Base-by-base conservation (phyloP, 306 rosid genomes). In the Vigna nakashimae region DNA sequence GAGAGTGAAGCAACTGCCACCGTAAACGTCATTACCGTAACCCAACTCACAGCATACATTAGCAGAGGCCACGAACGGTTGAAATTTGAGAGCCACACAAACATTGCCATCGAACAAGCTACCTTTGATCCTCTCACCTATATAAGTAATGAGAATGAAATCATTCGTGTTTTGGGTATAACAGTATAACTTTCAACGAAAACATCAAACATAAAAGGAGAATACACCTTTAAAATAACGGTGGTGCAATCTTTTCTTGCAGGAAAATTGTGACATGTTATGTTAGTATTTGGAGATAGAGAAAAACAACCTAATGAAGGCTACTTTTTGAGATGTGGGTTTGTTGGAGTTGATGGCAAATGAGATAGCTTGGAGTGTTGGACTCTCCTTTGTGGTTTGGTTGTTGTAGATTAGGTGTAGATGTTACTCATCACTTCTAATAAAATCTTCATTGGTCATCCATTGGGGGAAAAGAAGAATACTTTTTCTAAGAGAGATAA, bases 1-100 rank as follows among this genome's bases (percentile, higher is more conserved):
- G 93, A 79, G 48, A 91, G 85, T 7, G 95, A 89, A 18, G 91
- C 92, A 62, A 90, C 76, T 3, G 91, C 93, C 74, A 93, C 97
- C n/a, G 86, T 87, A 16, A 89, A 59, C 7, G 86, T 80, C 32
- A 93, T 82, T 7, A 83, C 75, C 10, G 81, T 26, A 2, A 90
- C 88, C 98, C 98, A 93, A 1, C 79, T 59, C 56, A 76, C 74
- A 2, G 91, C 85, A 72, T 85, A 93, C 67, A 79, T 36, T 28
- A 91, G 73, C 15, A 88, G 60, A 6, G 94, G 91, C 86, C 90
- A 79, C 7, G 65, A 20, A 80, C 53, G 79, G 71, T 78, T 50
- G 76, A 82, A 78, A 45, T 80, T 49, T 34, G 81, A 76, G 24
- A 92, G 68, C 48, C 84, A 70, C 1, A 7, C 78, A 80, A 82